These are phyloP conservation scores for Endogone sp. DNA, from an alignment of 192 early-diverging fungal species.

Conservation along the genomic window DNA sequence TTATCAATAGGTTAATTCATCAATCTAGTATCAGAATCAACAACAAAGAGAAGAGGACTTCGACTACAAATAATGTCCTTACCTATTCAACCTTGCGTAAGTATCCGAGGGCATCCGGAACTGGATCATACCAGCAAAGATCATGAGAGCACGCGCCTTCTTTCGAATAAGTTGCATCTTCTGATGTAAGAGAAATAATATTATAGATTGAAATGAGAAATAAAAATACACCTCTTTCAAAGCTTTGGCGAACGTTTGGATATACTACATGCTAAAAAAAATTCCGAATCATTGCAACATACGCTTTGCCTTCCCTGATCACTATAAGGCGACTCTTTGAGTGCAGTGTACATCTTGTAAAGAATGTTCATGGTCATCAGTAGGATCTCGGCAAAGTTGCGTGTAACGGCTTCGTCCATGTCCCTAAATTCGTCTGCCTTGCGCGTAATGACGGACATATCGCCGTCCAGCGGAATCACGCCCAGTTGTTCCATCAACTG, in stretches of 20 bases:
- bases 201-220: background rate
- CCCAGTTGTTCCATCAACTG: constrained; percentile 49
- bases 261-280: background rate
- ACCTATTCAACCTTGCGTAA: constrained; percentile 71
- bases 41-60: too few relatives aligned
- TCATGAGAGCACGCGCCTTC: constrained; percentile 61
- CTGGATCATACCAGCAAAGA: constrained; percentile 83
- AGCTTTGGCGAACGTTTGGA: background rate
- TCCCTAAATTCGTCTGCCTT: constrained; percentile 61
- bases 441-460: constrained; percentile 53
- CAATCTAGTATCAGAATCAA: too few relatives aligned
- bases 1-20: too few relatives aligned
- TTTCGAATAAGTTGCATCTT: constrained; percentile 1
- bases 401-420: constrained; percentile 65
- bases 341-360: constrained; percentile 50
- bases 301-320: constrained; percentile 28
- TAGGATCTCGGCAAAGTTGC: constrained; percentile 74
- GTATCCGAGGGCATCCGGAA: constrained; percentile 83
- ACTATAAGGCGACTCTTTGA: constrained; percentile 50
- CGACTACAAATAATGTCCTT: too few relatives aligned
- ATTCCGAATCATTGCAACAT: background rate
- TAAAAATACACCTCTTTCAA: background rate
- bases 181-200: background rate
- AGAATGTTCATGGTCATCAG: constrained; percentile 68
- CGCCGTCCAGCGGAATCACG: constrained; percentile 59